A percentile compares a stretch with the other conserved stretches of the same genome.
Evolutionary conservation across 139 green algal genomes (phyloP).

Genomic region (Tetraselmis striata): DNA sequence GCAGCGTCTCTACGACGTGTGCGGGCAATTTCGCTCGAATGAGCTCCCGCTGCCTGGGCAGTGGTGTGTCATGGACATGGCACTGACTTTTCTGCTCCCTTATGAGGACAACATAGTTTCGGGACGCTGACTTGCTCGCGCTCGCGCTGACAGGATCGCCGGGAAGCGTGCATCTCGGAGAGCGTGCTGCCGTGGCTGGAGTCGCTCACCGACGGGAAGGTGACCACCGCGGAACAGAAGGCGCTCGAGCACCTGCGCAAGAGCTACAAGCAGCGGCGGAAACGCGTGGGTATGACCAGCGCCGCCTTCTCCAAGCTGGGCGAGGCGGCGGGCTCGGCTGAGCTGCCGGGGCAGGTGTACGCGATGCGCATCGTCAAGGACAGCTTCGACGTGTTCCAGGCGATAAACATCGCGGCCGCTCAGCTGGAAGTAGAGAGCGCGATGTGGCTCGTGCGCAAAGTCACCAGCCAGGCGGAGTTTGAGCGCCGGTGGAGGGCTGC

Average conservation of each 20-base stretch:
- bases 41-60: too few species aligned
- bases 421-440: background rate
- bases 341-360: background rate
- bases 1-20: too few species aligned
- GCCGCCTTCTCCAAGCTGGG: background rate
- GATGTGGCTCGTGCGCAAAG: background rate
- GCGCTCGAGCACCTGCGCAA: background rate
- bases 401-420: background rate
- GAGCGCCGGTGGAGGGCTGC: background rate
- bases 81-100: too few species aligned
- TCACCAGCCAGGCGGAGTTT: background rate
- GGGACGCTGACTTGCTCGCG: background rate
- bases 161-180: background rate
- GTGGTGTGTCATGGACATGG: too few species aligned
- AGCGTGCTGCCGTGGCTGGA: background rate
- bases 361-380: background rate
- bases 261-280: background rate
- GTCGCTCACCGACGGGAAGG: background rate
- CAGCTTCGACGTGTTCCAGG: background rate
- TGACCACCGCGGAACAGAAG: too few species aligned
- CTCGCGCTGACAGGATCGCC: background rate
- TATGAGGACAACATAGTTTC: too few species aligned
- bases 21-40: too few species aligned
- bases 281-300: background rate
- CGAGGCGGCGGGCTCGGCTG: background rate